Evolutionary conservation across 1,139 yeast genomes (phyloP).

Genomic region (Nadsonia commutata): DNA sequence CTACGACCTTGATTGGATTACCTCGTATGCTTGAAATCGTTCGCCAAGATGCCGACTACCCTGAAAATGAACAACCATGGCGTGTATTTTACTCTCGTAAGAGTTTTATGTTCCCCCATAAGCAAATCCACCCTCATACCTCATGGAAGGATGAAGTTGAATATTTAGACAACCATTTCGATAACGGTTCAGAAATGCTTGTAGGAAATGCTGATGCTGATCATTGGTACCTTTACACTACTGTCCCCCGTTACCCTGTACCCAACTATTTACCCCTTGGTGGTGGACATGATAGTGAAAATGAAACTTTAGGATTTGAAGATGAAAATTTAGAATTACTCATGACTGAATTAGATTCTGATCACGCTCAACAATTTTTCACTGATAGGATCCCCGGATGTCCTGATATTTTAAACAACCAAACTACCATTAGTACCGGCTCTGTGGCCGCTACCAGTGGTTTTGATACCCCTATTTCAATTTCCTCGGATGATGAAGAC

Average conservation of each 20-base stretch:
- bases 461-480: slow-evolving; percentile 15
- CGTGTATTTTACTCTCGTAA: slow-evolving; percentile 82
- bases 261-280: slow-evolving; percentile 8
- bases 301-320: slow-evolving; percentile 8
- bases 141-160: slow-evolving; percentile 75
- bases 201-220: slow-evolving; percentile 72
- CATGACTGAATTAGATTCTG: slow-evolving; percentile 71
- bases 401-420: slow-evolving; percentile 6
- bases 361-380: slow-evolving; percentile 45
- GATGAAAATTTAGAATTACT: slow-evolving; percentile 82
- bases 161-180: slow-evolving; percentile 38
- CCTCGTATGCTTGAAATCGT: slow-evolving; percentile 38
- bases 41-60: slow-evolving; percentile 21
- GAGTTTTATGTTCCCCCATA: slow-evolving; percentile 82
- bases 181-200: slow-evolving; percentile 51
- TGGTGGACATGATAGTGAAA: slow-evolving; percentile 8
- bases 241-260: slow-evolving; percentile 25
- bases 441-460: slow-evolving; percentile 7
- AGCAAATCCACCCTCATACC: slow-evolving; percentile 67
- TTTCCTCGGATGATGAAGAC: slow-evolving; percentile 15
- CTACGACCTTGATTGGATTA: slow-evolving; percentile 74
- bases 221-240: slow-evolving; percentile 70
- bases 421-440: slow-evolving; percentile 5
- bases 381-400: slow-evolving; percentile 38
- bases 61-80: slow-evolving; percentile 28